These are phyloP conservation scores for Boletus reticuloceps DNA, from an alignment of 768 basidiomycete genomes.

Conservation along the genomic window DNA sequence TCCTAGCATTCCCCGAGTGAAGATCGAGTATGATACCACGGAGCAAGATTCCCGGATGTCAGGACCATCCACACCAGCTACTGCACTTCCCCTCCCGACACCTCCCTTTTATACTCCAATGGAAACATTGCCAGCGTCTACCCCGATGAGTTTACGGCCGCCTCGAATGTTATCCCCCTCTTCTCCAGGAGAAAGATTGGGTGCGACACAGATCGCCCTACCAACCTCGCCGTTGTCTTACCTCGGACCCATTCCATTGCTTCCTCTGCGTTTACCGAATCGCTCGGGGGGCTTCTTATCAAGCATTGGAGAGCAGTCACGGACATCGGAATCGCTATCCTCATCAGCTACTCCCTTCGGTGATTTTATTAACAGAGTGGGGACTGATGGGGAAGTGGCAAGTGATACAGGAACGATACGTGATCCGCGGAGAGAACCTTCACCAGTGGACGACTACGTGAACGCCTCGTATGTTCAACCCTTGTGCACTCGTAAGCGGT, in stretches of 20 bases:
- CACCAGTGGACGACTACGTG: slow-evolving; percentile 82
- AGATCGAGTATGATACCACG: slow-evolving; percentile 20
- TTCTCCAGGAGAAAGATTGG: slow-evolving; percentile 5
- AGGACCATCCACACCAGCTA: slow-evolving; percentile 20
- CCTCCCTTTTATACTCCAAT: slow-evolving; percentile 30
- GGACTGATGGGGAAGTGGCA: background rate
- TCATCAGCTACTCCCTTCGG: background rate
- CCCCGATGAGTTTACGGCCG: slow-evolving; percentile 12
- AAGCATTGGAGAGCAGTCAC: slow-evolving; percentile 13
- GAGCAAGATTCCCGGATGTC: slow-evolving; percentile 22
- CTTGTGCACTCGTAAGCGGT: slow-evolving; percentile 72
- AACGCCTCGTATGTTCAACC: slow-evolving; percentile 95
- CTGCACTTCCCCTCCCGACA: slow-evolving; percentile 18
- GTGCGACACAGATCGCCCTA: no score
- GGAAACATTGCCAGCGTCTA: slow-evolving; percentile 15
- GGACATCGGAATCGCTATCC: background rate
- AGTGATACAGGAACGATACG: background rate
- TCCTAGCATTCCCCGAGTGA: slow-evolving; percentile 16
- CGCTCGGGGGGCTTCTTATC: slow-evolving; percentile 12
- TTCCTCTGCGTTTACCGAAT: slow-evolving; percentile 19
- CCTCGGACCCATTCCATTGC: slow-evolving; percentile 8
- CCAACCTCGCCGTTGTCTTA: background rate
- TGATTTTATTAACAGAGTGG: background rate
- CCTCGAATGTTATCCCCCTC: slow-evolving; percentile 4
- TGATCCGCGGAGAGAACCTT: slow-evolving; percentile 15